phyloP scores from a whole-genome alignment of 2,329 filamentous ascomycete genomes.

The Aureobasidium sp. region DNA sequence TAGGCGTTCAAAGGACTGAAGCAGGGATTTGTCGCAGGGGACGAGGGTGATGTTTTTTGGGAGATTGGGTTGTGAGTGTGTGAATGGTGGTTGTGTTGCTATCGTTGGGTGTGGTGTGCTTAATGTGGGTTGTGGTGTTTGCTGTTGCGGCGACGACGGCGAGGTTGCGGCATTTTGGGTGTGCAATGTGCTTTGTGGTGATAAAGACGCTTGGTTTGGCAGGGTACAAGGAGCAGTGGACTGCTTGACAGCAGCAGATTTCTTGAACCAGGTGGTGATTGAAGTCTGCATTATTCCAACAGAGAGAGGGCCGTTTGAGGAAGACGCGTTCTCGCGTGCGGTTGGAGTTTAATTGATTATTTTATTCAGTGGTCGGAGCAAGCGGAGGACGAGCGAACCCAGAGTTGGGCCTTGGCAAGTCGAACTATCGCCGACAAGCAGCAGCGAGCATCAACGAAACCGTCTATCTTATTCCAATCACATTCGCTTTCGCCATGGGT shows the following conservation, averaged over 20 bases:
- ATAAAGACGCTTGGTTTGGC: not conserved
- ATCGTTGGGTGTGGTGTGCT: not conserved
- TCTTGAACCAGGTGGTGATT: constrained; percentile 42
- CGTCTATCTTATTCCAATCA: not conserved
- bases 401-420: constrained; percentile 14
- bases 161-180: not conserved
- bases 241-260: constrained; percentile 32
- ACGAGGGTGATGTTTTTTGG: constrained; percentile 48
- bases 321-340: not conserved
- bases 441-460: not conserved
- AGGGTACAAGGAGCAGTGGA: constrained; percentile 14
- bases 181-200: not conserved
- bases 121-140: not conserved
- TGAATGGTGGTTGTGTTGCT: not conserved
- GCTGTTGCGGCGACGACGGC: not conserved
- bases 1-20: constrained; percentile 51
- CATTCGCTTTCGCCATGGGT: constrained; percentile 43
- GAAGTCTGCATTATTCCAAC: constrained; percentile 35
- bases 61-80: constrained; percentile 22
- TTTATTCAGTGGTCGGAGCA: not conserved
- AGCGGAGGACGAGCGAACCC: not conserved
- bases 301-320: no score
- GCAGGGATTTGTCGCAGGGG: constrained; percentile 45
- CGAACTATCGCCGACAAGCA: constrained; percentile 7
- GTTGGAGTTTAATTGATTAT: constrained; percentile 10